Percentiles rank a stretch among this genome's conserved stretches.
phyloP scores from a whole-genome alignment of 2,329 filamentous ascomycete genomes.

The Thielaviopsis euricoi region DNA sequence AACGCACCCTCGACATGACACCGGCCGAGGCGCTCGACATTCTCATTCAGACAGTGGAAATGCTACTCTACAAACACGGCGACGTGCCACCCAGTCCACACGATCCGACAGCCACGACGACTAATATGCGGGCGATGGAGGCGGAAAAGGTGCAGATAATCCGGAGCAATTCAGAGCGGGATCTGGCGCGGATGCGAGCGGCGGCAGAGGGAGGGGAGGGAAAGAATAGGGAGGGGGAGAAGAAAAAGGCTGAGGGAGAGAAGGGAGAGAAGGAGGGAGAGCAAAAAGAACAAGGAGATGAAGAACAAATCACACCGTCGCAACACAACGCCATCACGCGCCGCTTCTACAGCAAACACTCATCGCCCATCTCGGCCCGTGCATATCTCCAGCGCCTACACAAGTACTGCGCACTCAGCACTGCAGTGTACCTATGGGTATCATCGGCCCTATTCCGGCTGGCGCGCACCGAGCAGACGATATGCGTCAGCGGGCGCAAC shows the following conservation, averaged over 20 bases:
- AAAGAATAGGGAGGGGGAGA: conserved; percentile 10
- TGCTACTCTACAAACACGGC: conserved; percentile 54
- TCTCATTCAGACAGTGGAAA: conserved; percentile 55
- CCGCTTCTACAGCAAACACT: conserved; percentile 82
- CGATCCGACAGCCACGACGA: conserved; percentile 44
- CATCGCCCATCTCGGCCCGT: conserved; percentile 66
- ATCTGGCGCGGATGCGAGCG: conserved; percentile 28
- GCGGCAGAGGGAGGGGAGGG: conserved; percentile 21
- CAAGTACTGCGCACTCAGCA: conserved; percentile 82
- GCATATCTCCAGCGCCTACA: conserved; percentile 81
- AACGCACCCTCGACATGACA: conserved; percentile 33
- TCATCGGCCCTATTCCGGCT: conserved; percentile 68
- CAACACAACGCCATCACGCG: conserved; percentile 64
- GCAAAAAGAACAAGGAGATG: conserved; percentile 9
- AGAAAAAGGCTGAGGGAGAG: conserved; percentile 5
- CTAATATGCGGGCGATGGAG: conserved; percentile 46
- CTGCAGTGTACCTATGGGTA: conserved; percentile 61
- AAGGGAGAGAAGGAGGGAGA: conserved; percentile 2
- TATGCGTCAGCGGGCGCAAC: conserved; percentile 69
- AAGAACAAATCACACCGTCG: neutral
- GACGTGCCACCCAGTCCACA: conserved; percentile 69
- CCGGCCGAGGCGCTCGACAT: conserved; percentile 63
- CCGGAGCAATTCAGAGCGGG: conserved; percentile 39
- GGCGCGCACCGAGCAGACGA: conserved; percentile 57
- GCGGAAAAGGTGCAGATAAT: conserved; percentile 44